These are phyloP conservation scores for Pythium phragmiticola DNA, from an alignment of 352 stramenopile species.

Conservation along the genomic window DNA sequence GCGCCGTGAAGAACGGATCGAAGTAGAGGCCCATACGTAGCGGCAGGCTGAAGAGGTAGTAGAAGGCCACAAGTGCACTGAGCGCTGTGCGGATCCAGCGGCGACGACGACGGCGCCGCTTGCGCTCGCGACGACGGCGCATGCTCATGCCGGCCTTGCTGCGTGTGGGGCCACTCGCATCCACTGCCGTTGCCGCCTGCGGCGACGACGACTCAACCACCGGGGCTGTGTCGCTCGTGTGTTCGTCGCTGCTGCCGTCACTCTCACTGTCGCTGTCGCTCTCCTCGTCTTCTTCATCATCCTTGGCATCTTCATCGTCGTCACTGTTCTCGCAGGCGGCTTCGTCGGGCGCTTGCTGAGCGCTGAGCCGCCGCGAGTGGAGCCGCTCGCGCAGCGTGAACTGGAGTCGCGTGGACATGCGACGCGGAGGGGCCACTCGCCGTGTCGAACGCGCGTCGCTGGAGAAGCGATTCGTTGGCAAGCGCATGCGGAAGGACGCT, in stretches of 20 bases:
- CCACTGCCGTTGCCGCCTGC: background rate
- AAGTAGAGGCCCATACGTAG: slow-evolving; percentile 33
- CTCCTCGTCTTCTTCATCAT: background rate
- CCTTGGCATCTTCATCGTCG: slow-evolving; percentile 4
- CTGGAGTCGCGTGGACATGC: slow-evolving; percentile 28
- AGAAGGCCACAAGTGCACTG: slow-evolving; percentile 9
- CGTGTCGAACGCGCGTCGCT: background rate
- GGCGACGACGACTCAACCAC: slow-evolving; percentile 8
- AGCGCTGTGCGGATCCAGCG: background rate
- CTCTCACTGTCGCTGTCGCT: background rate
- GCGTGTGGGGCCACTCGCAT: background rate
- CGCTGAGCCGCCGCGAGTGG: slow-evolving; percentile 7
- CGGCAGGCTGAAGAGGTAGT: slow-evolving; percentile 31
- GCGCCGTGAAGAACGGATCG: slow-evolving; percentile 25
- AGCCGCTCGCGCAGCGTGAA: slow-evolving; percentile 24
- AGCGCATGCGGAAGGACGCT: background rate
- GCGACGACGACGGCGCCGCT: background rate
- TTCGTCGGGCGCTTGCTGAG: background rate
- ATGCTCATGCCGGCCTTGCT: background rate
- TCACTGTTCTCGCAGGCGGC: background rate
- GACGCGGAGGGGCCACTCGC: slow-evolving; percentile 15
- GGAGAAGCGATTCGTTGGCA: background rate
- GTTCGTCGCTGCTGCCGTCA: slow-evolving; percentile 1
- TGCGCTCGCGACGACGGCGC: background rate
- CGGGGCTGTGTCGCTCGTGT: background rate